Conservation (phyloP, 2,329 filamentous ascomycete genomes). For the Monosporascus ibericus region DNA sequence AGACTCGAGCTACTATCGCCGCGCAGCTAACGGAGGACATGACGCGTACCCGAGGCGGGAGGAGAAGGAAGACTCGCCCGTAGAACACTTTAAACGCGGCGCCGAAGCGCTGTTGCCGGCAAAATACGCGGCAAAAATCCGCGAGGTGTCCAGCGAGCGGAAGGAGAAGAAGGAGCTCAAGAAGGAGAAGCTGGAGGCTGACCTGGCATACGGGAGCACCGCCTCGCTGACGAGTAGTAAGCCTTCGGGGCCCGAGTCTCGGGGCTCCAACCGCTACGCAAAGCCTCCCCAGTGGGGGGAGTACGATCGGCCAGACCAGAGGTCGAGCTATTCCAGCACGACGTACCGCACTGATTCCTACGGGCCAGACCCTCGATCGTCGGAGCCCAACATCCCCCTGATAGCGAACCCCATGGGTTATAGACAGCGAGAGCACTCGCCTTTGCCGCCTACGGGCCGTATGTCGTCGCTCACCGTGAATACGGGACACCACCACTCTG, state of each 20-base stretch:
- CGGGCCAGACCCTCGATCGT: slow-evolving; percentile 30
- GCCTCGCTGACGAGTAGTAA: slow-evolving; percentile 8
- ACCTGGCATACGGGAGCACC: slow-evolving; percentile 44
- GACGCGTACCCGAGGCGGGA: slow-evolving; percentile 1
- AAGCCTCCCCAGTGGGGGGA: slow-evolving; percentile 32
- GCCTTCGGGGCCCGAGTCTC: slow-evolving; percentile 17
- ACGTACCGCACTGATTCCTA: slow-evolving; percentile 26
- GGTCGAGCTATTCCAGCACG: slow-evolving; percentile 23
- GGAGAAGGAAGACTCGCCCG: slow-evolving; percentile 5
- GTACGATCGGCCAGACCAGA: slow-evolving; percentile 31
- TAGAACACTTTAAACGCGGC: slow-evolving; percentile 19
- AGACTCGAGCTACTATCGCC: slow-evolving; percentile 4
- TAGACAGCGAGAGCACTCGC: slow-evolving; percentile 35
- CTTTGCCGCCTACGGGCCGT: slow-evolving; percentile 40
- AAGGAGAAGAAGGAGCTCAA: slow-evolving; percentile 27
- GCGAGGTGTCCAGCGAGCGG: slow-evolving; percentile 25
- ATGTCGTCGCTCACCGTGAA: slow-evolving; percentile 49
- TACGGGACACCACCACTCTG: slow-evolving; percentile 33
- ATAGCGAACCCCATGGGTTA: slow-evolving; percentile 32
- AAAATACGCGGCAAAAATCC: slow-evolving; percentile 22
- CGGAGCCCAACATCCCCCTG: slow-evolving; percentile 31
- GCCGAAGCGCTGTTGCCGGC: slow-evolving; percentile 25
- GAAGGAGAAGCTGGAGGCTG: slow-evolving; percentile 34
- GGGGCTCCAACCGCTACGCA: slow-evolving; percentile 22
- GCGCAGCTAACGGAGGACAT: slow-evolving; percentile 6